Base-by-base conservation (phyloP, 1,139 yeast species). In the Candida neerlandica region DNA sequence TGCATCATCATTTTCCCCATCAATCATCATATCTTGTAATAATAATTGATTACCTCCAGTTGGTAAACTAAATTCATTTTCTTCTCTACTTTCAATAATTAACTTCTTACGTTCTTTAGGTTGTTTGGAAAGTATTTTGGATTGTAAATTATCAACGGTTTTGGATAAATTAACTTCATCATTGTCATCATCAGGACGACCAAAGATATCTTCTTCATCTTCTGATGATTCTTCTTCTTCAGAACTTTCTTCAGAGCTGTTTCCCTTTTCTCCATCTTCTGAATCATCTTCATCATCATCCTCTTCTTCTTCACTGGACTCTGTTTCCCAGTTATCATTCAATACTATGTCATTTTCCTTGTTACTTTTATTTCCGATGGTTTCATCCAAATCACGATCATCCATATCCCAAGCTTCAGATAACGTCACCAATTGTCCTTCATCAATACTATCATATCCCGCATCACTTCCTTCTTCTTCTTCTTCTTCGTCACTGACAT, bases 401-500 rank as follows among this genome's bases (percentile, higher is more conserved):
- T 89, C 96, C 71, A 84, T 66, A 65, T 88, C 97, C 96, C 96
- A 91, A 5, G 89, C 92, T 58, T 86, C 91, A 6, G 96, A 87
- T 44, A 91, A 73, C 0, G 96, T 81, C 48, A 88, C 80, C 51
- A 91, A 74, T 58, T 89, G 88, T 34, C 70, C 72, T 63, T 89
- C 96, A 60, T 91, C 97, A 44, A 81, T 66, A 60, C 85, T 80
- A 43, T 69, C 71, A 55, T 81, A 85, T 67, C 81, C 82, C 16
- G 73, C 78, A 41, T 70, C 76, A 10, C 68, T 71, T 2, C 64
- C 71, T 44, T 59, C 67, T 23, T 59, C 67, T 4, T 56, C 59
- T 30, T 58, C 62, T 10, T 59, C 62, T 5, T 43, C 48, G n/a
- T 45, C 43, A 14, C 47, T 53, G 35, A 54, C 48, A 10, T 58